Evolutionary conservation across 768 basidiomycete genomes (phyloP).

Genomic region (Leccinum boreale): DNA sequence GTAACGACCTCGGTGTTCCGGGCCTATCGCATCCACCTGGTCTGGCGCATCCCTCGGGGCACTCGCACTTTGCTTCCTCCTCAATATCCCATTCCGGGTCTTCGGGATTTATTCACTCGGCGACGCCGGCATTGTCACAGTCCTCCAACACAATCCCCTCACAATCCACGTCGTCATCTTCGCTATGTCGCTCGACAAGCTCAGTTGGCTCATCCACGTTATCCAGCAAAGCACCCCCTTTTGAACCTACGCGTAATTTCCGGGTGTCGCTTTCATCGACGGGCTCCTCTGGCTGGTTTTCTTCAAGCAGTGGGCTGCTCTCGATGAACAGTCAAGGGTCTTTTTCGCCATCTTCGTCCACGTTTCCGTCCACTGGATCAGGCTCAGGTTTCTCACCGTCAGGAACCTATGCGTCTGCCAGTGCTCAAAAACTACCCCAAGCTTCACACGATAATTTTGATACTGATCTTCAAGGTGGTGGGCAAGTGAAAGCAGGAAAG

Average conservation of each 20-base stretch:
- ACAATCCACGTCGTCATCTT: slow-evolving; percentile 23
- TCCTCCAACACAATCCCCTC: slow-evolving; percentile 16
- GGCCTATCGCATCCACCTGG: slow-evolving; percentile 18
- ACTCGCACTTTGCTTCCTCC: slow-evolving; percentile 10
- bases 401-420: slow-evolving; percentile 12
- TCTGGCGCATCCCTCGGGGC: slow-evolving; percentile 10
- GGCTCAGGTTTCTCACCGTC: slow-evolving; percentile 10
- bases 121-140: slow-evolving; percentile 12
- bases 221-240: slow-evolving; percentile 53
- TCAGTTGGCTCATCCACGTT: slow-evolving; percentile 37
- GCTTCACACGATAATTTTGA: slow-evolving; percentile 7
- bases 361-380: slow-evolving; percentile 10
- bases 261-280: slow-evolving; percentile 24
- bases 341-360: slow-evolving; percentile 16
- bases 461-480: slow-evolving; percentile 3
- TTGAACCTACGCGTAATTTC: slow-evolving; percentile 43
- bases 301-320: slow-evolving; percentile 6
- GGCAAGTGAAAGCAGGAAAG: slow-evolving; percentile 10
- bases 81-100: slow-evolving; percentile 18
- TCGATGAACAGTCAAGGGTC: slow-evolving; percentile 16
- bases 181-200: slow-evolving; percentile 28
- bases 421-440: slow-evolving; percentile 8
- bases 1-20: slow-evolving; percentile 11
- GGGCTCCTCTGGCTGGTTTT: slow-evolving; percentile 10
- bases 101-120: slow-evolving; percentile 11